Percentiles rank a stretch among this genome's conserved stretches.
These are phyloP conservation scores for Lipomyces chichibuensis DNA, from an alignment of 805 yeast genomes.

Conservation along the genomic window DNA sequence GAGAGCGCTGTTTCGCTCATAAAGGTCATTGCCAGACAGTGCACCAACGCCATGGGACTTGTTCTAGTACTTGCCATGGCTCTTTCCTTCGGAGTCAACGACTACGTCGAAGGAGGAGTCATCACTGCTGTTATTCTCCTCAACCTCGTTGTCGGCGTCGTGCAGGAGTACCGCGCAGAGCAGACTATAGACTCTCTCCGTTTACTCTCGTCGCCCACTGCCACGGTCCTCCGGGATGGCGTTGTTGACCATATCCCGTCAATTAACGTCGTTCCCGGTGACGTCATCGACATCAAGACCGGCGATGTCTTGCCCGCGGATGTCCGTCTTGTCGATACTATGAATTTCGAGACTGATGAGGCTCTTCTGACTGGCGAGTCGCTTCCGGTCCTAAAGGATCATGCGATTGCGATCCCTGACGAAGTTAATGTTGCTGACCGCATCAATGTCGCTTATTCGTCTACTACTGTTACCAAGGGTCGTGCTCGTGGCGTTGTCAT, in stretches of 20 bases:
- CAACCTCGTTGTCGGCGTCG: conserved; percentile 67
- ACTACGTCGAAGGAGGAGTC: conserved; percentile 84
- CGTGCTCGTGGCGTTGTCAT: conserved; percentile 71
- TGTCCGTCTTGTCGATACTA: conserved; percentile 57
- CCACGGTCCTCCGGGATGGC: conserved; percentile 67
- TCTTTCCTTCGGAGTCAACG: conserved; percentile 70
- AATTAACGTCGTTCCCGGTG: conserved; percentile 73
- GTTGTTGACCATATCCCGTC: conserved; percentile 60
- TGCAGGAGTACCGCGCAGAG: conserved; percentile 75
- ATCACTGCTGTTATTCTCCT: conserved; percentile 67
- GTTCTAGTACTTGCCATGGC: conserved; percentile 48
- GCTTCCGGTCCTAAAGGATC: conserved; percentile 62
- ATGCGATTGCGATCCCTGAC: conserved; percentile 47
- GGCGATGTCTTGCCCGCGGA: conserved; percentile 83
- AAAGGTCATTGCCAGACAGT: conserved; percentile 64
- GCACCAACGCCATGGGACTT: conserved; percentile 77
- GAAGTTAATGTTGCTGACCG: conserved; percentile 71
- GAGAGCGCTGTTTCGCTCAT: conserved; percentile 58
- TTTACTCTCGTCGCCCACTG: conserved; percentile 69
- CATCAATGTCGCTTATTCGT: conserved; percentile 68
- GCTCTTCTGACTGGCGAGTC: conserved; percentile 70
- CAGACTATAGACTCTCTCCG: conserved; percentile 76
- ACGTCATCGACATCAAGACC: conserved; percentile 61
- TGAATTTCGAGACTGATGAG: conserved; percentile 73
- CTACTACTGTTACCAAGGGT: conserved; percentile 73